Conservation (phyloP, 148 eudicot species). For the Bassia scoparia region DNA sequence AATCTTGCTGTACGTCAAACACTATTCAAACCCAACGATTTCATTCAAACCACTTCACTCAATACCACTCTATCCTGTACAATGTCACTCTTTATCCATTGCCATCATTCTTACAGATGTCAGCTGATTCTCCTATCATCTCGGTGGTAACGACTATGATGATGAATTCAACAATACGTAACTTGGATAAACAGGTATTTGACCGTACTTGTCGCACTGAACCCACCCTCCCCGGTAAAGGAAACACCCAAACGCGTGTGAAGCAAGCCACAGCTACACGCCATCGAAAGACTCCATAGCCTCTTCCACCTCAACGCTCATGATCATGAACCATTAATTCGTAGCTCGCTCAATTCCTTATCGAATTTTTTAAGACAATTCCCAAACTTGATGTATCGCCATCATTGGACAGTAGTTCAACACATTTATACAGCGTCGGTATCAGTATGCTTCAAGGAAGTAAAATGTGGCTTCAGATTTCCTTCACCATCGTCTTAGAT, state of each 20-base stretch:
- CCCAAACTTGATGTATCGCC: too few relatives aligned
- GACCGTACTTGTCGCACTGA: slow-evolving; percentile 78
- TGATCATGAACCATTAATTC: too few relatives aligned
- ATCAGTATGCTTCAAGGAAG: slow-evolving; percentile 59
- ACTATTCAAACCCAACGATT: too few relatives aligned
- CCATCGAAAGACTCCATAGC: neutral
- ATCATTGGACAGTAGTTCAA: too few relatives aligned
- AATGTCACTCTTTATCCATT: neutral
- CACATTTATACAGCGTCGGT: slow-evolving; percentile 3
- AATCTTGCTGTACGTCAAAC: slow-evolving; percentile 48
- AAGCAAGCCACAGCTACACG: slow-evolving; percentile 63
- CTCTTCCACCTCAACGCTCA: too few relatives aligned
- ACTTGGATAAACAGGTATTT: slow-evolving; percentile 85
- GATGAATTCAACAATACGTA: slow-evolving; percentile 45
- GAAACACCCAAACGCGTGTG: slow-evolving; percentile 45
- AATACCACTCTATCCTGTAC: too few relatives aligned
- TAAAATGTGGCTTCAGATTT: slow-evolving; percentile 73
- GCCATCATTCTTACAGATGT: slow-evolving; percentile 42
- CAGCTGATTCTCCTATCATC: slow-evolving; percentile 79
- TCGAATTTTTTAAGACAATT: too few relatives aligned
- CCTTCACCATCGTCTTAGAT: slow-evolving; percentile 48
- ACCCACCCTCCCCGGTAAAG: slow-evolving; percentile 33
- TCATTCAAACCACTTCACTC: too few relatives aligned
- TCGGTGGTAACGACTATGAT: slow-evolving; percentile 44
- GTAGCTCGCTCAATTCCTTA: too few relatives aligned